These are phyloP conservation scores for Collybia nuda DNA, from an alignment of 768 basidiomycete species.

Conservation along the genomic window DNA sequence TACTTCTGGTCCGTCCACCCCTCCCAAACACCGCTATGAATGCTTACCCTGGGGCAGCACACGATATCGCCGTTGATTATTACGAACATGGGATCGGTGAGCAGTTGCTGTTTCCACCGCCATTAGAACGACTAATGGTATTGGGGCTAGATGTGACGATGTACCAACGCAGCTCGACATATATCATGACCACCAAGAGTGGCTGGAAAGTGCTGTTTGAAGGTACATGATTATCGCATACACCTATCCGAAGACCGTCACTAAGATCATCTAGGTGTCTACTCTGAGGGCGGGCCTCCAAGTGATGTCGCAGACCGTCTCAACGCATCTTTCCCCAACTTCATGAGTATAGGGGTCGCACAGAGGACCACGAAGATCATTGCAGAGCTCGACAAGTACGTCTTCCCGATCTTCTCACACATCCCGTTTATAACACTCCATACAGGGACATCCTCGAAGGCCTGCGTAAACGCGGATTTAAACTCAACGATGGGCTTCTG, in stretches of 20 bases:
- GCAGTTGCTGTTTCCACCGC: background rate
- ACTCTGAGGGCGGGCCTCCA: slow-evolving; percentile 7
- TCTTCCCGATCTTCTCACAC: background rate
- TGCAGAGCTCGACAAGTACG: slow-evolving; percentile 14
- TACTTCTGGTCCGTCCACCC: slow-evolving; percentile 42
- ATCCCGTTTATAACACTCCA: background rate
- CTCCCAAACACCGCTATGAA: slow-evolving; percentile 1
- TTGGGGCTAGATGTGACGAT: slow-evolving; percentile 48
- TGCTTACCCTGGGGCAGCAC: slow-evolving; percentile 25
- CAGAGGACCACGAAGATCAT: slow-evolving; percentile 10
- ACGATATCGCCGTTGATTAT: slow-evolving; percentile 45
- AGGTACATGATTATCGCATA: slow-evolving; percentile 17
- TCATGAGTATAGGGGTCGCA: slow-evolving; percentile 7
- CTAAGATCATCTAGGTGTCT: slow-evolving; percentile 9
- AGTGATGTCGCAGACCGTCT: slow-evolving; percentile 13
- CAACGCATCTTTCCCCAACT: slow-evolving; percentile 11
- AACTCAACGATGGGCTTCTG: slow-evolving; percentile 34
- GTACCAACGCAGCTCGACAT: slow-evolving; percentile 51
- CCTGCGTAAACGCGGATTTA: slow-evolving; percentile 35
- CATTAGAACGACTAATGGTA: background rate
- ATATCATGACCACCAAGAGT: slow-evolving; percentile 17
- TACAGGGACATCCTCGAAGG: slow-evolving; percentile 36
- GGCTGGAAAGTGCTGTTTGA: slow-evolving; percentile 21
- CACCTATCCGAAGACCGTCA: background rate
- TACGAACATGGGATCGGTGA: slow-evolving; percentile 42